Percentiles rank a stretch among this genome's conserved stretches.
Evolutionary conservation across 1,284 basidiomycete genomes (phyloP).

Genomic region (Papiliotrema laurentii): DNA sequence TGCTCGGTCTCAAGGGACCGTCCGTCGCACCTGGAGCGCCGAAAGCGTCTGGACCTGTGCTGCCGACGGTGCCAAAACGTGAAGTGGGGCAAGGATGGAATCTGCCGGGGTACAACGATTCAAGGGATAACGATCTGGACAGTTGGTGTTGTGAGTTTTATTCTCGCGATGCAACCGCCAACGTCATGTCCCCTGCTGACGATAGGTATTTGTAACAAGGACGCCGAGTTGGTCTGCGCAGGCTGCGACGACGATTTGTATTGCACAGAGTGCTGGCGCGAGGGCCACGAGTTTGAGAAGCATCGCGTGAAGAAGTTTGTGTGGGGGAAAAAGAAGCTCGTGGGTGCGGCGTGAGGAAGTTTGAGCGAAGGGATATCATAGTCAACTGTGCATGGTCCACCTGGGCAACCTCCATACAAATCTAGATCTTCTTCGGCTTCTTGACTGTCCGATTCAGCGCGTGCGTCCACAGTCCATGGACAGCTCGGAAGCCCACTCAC

Average conservation of each 20-base stretch:
- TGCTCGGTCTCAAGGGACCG: conserved; percentile 28
- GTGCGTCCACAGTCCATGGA: conserved; percentile 7
- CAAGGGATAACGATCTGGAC: conserved; percentile 35
- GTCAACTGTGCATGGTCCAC: background rate
- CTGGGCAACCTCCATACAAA: background rate
- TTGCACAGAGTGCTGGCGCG: conserved; percentile 38
- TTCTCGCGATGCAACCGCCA: background rate
- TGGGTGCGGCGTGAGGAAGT: conserved; percentile 1
- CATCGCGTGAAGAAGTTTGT: conserved; percentile 19
- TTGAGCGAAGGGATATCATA: background rate
- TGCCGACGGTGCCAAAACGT: conserved; percentile 10
- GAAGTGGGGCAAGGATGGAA: conserved; percentile 23
- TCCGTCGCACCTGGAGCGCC: conserved; percentile 12
- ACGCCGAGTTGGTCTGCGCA: conserved; percentile 36
- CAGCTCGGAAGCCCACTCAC: conserved; percentile 54
- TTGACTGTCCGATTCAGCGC: conserved; percentile 57
- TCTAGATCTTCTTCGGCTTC: conserved; percentile 61
- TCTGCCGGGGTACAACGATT: conserved; percentile 35
- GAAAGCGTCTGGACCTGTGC: background rate
- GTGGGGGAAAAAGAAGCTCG: conserved; percentile 1
- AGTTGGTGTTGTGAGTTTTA: conserved; percentile 43
- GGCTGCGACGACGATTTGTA: conserved; percentile 43
- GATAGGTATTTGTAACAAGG: conserved; percentile 42
- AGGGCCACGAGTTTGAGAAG: conserved; percentile 33
- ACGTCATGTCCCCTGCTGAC: conserved; percentile 4